phyloP scores from a whole-genome alignment of 2,329 filamentous ascomycete genomes.

The Ophiostoma australiae region DNA sequence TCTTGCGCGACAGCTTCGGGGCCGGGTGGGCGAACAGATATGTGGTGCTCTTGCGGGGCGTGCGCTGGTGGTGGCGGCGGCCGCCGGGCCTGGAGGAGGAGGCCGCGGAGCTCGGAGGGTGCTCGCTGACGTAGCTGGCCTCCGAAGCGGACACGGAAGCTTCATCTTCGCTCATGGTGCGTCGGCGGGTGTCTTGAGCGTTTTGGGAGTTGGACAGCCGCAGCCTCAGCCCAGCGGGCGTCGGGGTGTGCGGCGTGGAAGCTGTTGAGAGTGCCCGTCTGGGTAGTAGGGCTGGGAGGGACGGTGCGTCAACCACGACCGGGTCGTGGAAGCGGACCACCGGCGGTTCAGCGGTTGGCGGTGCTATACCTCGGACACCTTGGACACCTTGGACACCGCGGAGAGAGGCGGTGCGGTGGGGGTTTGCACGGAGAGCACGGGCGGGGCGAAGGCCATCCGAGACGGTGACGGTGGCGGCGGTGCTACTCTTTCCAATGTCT shows the following conservation, averaged over 20 bases:
- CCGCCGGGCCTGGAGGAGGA: constrained; percentile 35
- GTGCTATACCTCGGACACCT: constrained; percentile 13
- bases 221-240: constrained; percentile 22
- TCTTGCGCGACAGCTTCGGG: constrained; percentile 53
- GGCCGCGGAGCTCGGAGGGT: constrained; percentile 35
- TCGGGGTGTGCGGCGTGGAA: not conserved
- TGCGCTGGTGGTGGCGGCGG: constrained; percentile 35
- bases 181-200: not conserved
- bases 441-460: constrained; percentile 17
- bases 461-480: constrained; percentile 6
- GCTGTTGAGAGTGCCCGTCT: not conserved
- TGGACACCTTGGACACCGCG: not conserved
- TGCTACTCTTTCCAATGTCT: no score
- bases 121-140: constrained; percentile 43
- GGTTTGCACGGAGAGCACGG: constrained; percentile 21
- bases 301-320: constrained; percentile 30
- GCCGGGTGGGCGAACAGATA: constrained; percentile 66
- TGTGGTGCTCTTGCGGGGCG: constrained; percentile 53
- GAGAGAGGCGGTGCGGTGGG: not conserved
- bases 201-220: not conserved
- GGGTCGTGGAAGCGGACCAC: constrained; percentile 46
- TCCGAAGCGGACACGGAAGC: constrained; percentile 44
- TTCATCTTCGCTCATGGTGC: constrained; percentile 47
- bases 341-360: constrained; percentile 32
- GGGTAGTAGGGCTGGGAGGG: constrained; percentile 3